phyloP scores from a whole-genome alignment of 1,284 basidiomycete species.

The Serendipita sp. region DNA sequence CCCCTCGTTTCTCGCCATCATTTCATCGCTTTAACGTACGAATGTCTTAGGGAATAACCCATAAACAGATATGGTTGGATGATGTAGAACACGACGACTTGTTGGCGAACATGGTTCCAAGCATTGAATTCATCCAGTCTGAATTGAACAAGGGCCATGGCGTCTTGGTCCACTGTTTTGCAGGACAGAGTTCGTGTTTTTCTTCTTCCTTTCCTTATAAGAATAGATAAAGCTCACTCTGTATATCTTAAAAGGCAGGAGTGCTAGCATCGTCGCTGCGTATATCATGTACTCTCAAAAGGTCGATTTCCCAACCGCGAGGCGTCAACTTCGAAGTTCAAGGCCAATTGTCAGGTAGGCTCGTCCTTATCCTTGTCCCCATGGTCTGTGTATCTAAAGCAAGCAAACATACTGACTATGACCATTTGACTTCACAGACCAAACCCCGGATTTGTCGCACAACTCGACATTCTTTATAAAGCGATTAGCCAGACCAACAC shows the following conservation, averaged over 20 bases:
- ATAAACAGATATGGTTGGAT: slow-evolving; percentile 51
- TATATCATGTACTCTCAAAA: slow-evolving; percentile 67
- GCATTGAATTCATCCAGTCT: slow-evolving; percentile 65
- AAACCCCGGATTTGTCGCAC: slow-evolving; percentile 62
- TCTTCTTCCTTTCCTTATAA: neutral
- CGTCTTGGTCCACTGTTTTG: slow-evolving; percentile 72
- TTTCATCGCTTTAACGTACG: too few relatives aligned
- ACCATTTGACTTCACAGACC: slow-evolving; percentile 33
- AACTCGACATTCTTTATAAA: slow-evolving; percentile 64
- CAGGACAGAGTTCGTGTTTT: neutral
- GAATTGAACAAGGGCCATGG: slow-evolving; percentile 60
- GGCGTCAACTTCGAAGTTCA: too few relatives aligned
- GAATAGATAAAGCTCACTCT: neutral
- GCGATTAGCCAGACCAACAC: slow-evolving; percentile 20
- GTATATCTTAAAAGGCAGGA: slow-evolving; percentile 39
- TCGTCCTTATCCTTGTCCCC: too few relatives aligned
- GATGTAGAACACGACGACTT: slow-evolving; percentile 60
- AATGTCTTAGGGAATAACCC: too few relatives aligned
- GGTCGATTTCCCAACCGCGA: slow-evolving; percentile 48
- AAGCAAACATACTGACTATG: too few relatives aligned
- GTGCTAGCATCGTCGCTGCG: slow-evolving; percentile 67
- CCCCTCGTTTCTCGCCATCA: too few relatives aligned
- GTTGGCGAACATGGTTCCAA: slow-evolving; percentile 57
- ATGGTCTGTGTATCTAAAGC: too few relatives aligned
- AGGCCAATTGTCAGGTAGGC: too few relatives aligned